Evolutionary conservation across 2,329 filamentous ascomycete genomes (phyloP).

Genomic region (Talaromyces marneffei): DNA sequence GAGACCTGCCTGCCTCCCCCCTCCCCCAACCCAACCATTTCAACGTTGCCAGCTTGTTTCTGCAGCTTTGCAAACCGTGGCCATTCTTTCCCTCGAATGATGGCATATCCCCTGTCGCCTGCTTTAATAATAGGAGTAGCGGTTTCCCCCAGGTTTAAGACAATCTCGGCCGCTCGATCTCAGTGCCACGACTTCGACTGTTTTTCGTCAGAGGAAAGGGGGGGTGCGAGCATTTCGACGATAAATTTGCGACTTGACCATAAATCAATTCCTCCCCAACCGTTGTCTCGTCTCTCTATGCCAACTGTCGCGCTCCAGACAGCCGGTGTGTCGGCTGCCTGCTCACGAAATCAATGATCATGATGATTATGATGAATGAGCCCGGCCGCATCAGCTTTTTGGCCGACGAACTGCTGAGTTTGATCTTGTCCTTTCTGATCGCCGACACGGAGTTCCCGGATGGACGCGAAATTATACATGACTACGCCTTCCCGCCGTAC

Average conservation of each 20-base stretch:
- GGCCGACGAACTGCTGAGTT: constrained; percentile 33
- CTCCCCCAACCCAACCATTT: constrained; percentile 3
- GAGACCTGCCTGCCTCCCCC: constrained; percentile 10
- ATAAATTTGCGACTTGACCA: background rate
- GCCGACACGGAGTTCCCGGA: constrained; percentile 13
- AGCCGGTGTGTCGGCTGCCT: constrained; percentile 30
- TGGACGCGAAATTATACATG: constrained; percentile 12
- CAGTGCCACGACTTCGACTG: background rate
- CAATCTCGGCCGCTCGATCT: constrained; percentile 3
- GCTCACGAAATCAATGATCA: constrained; percentile 14
- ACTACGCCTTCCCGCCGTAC: constrained; percentile 3
- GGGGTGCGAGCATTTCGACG: background rate
- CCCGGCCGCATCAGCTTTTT: constrained; percentile 30
- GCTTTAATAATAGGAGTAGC: constrained; percentile 2
- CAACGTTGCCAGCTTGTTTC: constrained; percentile 14
- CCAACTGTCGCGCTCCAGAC: constrained; percentile 18
- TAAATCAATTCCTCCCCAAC: background rate
- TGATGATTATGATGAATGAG: constrained; percentile 25
- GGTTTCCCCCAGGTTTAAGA: constrained; percentile 4
- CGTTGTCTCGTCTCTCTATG: constrained; percentile 10
- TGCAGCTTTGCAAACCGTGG: constrained; percentile 9
- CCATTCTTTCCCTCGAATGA: constrained; percentile 6
- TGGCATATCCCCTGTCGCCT: constrained; percentile 6
- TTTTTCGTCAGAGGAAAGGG: background rate
- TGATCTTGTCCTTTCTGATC: constrained; percentile 29